Conservation (phyloP, 169 alveolate species). For the Plasmodium berghei region DNA sequence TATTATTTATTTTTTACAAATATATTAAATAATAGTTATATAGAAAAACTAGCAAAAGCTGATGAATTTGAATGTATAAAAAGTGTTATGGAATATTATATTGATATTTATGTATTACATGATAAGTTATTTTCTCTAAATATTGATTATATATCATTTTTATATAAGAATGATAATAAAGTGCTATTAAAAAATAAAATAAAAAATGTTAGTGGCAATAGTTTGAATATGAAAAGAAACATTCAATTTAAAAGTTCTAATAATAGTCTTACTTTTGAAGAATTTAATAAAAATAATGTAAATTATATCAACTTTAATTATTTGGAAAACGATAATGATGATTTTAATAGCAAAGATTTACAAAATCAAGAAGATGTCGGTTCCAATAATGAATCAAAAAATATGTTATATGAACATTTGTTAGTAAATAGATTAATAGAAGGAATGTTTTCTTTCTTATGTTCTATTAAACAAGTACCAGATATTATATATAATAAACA, state of each 20-base stretch:
- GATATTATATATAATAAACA: slow-evolving; percentile 55
- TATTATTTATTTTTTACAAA: slow-evolving; percentile 93
- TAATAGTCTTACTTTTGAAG: slow-evolving; percentile 34
- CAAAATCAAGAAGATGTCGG: neutral
- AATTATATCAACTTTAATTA: too few species aligned
- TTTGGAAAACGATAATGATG: neutral
- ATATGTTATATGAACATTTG: slow-evolving; percentile 21
- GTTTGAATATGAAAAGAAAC: neutral
- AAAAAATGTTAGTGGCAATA: neutral
- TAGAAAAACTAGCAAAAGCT: slow-evolving; percentile 93
- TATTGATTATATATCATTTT: slow-evolving; percentile 87
- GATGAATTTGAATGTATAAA: slow-evolving; percentile 93
- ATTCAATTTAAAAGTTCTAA: neutral
- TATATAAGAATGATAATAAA: slow-evolving; percentile 80
- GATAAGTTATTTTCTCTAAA: slow-evolving; percentile 91
- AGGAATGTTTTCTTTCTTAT: slow-evolving; percentile 40
- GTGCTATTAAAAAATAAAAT: slow-evolving; percentile 48
- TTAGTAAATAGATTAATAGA: slow-evolving; percentile 30
- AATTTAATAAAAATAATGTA: slow-evolving; percentile 1
- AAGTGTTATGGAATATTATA: slow-evolving; percentile 91
- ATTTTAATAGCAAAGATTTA: neutral
- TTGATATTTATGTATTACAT: slow-evolving; percentile 91
- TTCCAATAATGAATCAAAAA: neutral
- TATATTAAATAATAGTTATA: slow-evolving; percentile 85
- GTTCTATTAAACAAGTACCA: slow-evolving; percentile 46